phyloP scores from a whole-genome alignment of 306 rosid species.

The Cucurbita moschata region DNA sequence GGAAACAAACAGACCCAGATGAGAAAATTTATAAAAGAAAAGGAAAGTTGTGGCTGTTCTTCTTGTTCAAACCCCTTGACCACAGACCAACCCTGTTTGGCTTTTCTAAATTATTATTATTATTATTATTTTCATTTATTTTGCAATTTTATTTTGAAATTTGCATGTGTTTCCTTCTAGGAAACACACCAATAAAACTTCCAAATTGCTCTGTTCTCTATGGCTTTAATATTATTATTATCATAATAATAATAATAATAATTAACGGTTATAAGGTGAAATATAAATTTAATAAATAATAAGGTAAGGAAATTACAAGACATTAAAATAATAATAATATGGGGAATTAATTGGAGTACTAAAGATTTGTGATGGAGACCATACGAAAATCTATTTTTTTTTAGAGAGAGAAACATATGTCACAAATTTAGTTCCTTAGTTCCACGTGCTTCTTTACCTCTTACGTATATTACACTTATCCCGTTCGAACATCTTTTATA shows the following conservation, averaged over 20 bases:
- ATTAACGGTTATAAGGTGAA: too few relatives aligned
- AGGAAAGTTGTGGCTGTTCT: background rate
- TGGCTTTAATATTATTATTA: background rate
- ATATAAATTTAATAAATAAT: too few relatives aligned
- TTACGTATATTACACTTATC: background rate
- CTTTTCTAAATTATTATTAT: too few relatives aligned
- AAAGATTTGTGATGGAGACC: background rate
- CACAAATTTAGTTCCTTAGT: background rate
- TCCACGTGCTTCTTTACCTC: background rate
- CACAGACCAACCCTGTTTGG: background rate
- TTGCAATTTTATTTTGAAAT: background rate
- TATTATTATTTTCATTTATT: background rate
- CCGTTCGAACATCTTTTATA: too few relatives aligned
- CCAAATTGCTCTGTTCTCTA: background rate
- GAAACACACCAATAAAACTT: background rate
- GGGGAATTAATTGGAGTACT: background rate
- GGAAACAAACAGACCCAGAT: background rate
- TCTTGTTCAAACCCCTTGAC: background rate
- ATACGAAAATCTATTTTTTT: background rate
- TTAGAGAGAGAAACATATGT: background rate
- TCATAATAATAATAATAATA: too few relatives aligned
- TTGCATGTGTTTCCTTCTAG: slow-evolving; percentile 3
- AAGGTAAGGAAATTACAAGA: background rate
- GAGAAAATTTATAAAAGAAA: background rate
- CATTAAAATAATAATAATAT: background rate